Base-by-base conservation (phyloP, 176 grass and related monocot genomes). In the Typha latifolia region DNA sequence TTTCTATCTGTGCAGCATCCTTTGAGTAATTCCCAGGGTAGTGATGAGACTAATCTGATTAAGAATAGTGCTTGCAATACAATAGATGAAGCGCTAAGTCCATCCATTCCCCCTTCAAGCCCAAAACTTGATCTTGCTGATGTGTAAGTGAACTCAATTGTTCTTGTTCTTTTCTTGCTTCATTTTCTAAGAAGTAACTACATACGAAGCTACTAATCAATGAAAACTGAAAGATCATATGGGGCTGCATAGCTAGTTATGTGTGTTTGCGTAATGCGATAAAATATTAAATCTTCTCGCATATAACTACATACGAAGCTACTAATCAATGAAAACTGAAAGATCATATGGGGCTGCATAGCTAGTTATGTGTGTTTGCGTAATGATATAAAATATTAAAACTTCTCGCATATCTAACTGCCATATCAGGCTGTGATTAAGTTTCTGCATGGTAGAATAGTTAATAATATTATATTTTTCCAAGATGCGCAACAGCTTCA, bases 101-200 rank as follows among this genome's bases (percentile, higher is more conserved):
- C 68, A 64, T 47, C 71, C n/a, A 32, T 74, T 55, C 71, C 51
- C 49, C 65, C 77, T 64, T 82, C 88, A 68, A 89, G 71, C 65
- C 83, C 78, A 72, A 81, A 76, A 4, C 20, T 74, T 59, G 73
- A 61, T 71, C 65, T 69, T 53, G 74, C 68, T 43, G 78, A 92
- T 53, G 76, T 8, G 94, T 97, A 74, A 84, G 87, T 76, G 62
- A n/a, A n/a, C 18, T 53, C 12, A 49, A 62, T 24, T 69, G 4
- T 29, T 72, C 55, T 12, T 3, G 37, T 67, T 23, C 16, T 66
- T 52, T 49, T 43, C 5, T 62, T 29, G 11, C 51, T 50, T 37
- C 21, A 32, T n/a, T 22, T 79, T 51, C 20, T 18, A 85, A 24
- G 14, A 23, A 64, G n/a, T 65, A 26, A 26, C 24, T 26, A 26